phyloP scores from a whole-genome alignment of 495 filamentous ascomycete species.

The Aspergillus olivimuriae region DNA sequence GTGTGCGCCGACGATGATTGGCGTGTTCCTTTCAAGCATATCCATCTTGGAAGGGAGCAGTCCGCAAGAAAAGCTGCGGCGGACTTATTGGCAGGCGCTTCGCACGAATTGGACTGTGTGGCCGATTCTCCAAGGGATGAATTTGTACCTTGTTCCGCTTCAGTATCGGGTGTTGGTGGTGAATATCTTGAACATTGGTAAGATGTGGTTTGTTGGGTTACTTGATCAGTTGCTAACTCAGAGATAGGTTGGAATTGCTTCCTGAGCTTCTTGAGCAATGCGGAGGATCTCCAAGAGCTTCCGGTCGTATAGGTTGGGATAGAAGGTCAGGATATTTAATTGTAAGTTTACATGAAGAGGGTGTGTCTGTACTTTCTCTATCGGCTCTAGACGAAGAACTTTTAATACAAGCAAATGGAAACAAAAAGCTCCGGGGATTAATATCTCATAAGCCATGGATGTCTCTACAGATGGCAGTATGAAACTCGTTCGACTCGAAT shows the following conservation, averaged over 20 bases:
- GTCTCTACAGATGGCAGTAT: no score
- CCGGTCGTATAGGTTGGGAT: background rate
- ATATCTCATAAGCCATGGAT: no score
- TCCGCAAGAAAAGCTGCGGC: conserved; percentile 56
- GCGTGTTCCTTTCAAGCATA: conserved; percentile 68
- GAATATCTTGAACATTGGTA: conserved; percentile 63
- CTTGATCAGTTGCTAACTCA: background rate
- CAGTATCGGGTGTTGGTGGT: conserved; percentile 72
- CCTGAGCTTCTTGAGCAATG: conserved; percentile 8
- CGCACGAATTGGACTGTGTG: conserved; percentile 75
- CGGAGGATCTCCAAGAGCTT: background rate
- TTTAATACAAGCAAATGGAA: no score
- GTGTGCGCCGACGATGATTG: conserved; percentile 69
- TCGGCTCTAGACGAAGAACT: no score
- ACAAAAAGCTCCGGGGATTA: no score
- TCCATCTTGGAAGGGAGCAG: conserved; percentile 64
- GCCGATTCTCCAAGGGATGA: conserved; percentile 75
- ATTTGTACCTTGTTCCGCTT: conserved; percentile 74
- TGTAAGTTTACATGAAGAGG: no score
- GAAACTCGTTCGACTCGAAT: no score
- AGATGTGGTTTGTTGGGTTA: background rate
- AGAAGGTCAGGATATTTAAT: no score
- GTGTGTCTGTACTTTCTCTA: no score
- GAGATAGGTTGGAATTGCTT: conserved; percentile 9
- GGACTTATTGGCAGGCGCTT: conserved; percentile 55